Percentiles rank a stretch among this genome's conserved stretches.
These are phyloP conservation scores for Fonsecaea pedrosoi DNA, from an alignment of 2,329 filamentous ascomycete genomes.

Conservation along the genomic window DNA sequence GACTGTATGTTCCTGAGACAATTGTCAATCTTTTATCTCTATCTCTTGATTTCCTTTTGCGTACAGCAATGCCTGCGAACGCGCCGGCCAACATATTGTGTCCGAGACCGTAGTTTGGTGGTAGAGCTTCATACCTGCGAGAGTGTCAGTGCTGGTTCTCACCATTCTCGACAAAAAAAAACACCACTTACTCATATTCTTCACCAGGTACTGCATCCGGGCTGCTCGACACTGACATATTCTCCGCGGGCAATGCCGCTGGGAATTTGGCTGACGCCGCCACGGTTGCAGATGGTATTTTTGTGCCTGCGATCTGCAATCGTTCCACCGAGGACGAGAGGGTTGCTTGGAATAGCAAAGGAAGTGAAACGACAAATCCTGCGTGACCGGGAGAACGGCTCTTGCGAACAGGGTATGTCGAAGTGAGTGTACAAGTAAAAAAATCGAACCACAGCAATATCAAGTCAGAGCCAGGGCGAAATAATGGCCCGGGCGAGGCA, in stretches of 20 bases:
- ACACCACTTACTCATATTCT: conserved; percentile 54
- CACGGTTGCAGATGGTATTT: conserved; percentile 35
- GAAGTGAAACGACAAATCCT: conserved; percentile 2
- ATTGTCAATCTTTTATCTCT: conserved; percentile 23
- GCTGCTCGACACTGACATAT: conserved; percentile 38
- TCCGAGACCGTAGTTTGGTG: conserved; percentile 88
- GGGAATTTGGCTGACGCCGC: conserved; percentile 41
- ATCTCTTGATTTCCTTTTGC: conserved; percentile 34
- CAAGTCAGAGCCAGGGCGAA: conserved; percentile 20
- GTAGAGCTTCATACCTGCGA: conserved; percentile 84
- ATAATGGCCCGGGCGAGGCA: conserved; percentile 26
- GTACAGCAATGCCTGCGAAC: conserved; percentile 93
- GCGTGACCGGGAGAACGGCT: not conserved
- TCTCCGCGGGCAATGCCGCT: conserved; percentile 41
- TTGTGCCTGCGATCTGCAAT: conserved; percentile 10
- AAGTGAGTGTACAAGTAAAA: conserved; percentile 7
- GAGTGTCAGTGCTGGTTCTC: conserved; percentile 27
- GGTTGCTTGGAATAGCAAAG: conserved; percentile 13
- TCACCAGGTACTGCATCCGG: conserved; percentile 50
- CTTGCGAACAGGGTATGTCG: not conserved
- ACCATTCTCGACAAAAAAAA: not conserved
- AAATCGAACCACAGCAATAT: conserved; percentile 20
- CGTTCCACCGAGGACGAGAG: not conserved
- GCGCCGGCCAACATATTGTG: conserved; percentile 97
- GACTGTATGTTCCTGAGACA: conserved; percentile 84